Evolutionary conservation across 345 rosid genomes (phyloP).

Genomic region (Populus pruinosa): DNA sequence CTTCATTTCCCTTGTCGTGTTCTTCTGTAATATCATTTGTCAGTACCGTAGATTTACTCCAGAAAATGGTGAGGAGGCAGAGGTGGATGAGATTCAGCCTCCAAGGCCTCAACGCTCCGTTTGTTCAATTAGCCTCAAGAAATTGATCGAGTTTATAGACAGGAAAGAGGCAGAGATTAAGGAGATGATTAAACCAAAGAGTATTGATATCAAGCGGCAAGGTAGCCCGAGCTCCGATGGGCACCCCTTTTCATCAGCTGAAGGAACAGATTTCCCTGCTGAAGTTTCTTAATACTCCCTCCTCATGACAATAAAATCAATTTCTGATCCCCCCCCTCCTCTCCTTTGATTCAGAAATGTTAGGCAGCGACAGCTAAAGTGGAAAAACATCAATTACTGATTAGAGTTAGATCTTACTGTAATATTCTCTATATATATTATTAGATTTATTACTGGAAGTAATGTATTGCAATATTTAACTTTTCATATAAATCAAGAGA

Average conservation of each 20-base stretch:
- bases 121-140: conserved; percentile 46
- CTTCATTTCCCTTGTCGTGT: conserved; percentile 46
- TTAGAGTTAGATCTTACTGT: not conserved
- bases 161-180: conserved; percentile 41
- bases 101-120: conserved; percentile 37
- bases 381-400: not conserved
- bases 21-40: conserved; percentile 47
- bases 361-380: not conserved
- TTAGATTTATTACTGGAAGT: no score
- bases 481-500: no score
- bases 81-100: conserved; percentile 44
- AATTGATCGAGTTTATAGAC: conserved; percentile 54
- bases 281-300: not conserved
- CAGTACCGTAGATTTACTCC: conserved; percentile 61
- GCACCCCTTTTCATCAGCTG: conserved; percentile 27
- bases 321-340: not conserved
- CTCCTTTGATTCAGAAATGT: not conserved
- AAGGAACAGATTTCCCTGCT: not conserved
- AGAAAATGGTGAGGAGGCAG: conserved; percentile 27
- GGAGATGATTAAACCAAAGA: conserved; percentile 49
- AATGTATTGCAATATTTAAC: no score
- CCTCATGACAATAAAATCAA: not conserved
- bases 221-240: conserved; percentile 38
- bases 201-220: conserved; percentile 35
- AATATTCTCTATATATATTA: not conserved